Evolutionary conservation across 1,284 basidiomycete genomes (phyloP).

Genomic region (Moesziomyces sp.): DNA sequence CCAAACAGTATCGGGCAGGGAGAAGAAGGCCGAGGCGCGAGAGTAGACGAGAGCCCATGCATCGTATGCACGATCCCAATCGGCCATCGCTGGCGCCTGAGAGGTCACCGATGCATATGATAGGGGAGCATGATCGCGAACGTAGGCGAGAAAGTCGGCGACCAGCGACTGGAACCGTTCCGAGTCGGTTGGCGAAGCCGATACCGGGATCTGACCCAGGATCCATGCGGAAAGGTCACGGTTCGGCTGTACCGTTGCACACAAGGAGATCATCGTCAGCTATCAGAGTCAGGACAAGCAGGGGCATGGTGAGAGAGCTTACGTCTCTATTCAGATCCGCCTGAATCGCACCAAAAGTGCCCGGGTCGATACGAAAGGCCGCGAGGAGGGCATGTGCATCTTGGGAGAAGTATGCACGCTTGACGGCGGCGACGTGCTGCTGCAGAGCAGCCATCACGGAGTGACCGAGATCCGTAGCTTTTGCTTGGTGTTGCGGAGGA

Average conservation of each 20-base stretch:
- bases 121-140: conserved; percentile 32
- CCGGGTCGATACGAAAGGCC: conserved; percentile 31
- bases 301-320: background rate
- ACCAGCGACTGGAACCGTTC: conserved; percentile 48
- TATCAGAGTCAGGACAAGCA: background rate
- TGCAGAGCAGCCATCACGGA: conserved; percentile 29
- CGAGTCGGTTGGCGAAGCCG: conserved; percentile 35
- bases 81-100: conserved; percentile 9
- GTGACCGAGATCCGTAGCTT: background rate
- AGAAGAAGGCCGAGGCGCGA: conserved; percentile 62
- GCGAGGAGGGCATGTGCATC: conserved; percentile 24
- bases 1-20: conserved; percentile 64
- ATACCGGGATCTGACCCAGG: conserved; percentile 29
- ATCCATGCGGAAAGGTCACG: conserved; percentile 34
- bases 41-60: conserved; percentile 57
- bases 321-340: conserved; percentile 31
- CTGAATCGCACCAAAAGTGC: conserved; percentile 30
- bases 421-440: conserved; percentile 36
- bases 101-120: conserved; percentile 12
- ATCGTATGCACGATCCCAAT: conserved; percentile 51
- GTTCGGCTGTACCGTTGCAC: conserved; percentile 7
- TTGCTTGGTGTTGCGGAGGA: background rate
- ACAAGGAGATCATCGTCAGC: background rate
- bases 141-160: conserved; percentile 39
- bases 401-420: conserved; percentile 31